A percentile compares a stretch with the other conserved stretches of the same genome.
These are phyloP conservation scores for Malus hybrid DNA, from an alignment of 331 rosid genomes.

Conservation along the genomic window DNA sequence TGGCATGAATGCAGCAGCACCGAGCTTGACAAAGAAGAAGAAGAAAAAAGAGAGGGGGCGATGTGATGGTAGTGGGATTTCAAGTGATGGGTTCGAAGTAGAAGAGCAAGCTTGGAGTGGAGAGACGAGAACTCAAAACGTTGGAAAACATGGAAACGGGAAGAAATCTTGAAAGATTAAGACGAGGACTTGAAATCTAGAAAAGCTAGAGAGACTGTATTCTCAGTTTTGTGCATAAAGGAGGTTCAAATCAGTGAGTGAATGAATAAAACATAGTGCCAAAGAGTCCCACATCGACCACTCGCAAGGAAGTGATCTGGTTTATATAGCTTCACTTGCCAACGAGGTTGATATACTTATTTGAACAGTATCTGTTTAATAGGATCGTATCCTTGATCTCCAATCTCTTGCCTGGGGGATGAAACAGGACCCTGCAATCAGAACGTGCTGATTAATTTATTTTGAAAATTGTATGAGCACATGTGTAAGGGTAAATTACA, in stretches of 20 bases:
- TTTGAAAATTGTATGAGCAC: no score
- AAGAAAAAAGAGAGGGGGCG: not conserved
- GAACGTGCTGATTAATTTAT: no score
- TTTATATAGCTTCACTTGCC: no score
- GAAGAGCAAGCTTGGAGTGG: slow-evolving; percentile 4
- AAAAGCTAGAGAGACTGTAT: no score
- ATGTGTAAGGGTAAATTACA: no score
- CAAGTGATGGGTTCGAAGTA: slow-evolving; percentile 46
- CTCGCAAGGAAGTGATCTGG: not conserved
- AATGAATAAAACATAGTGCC: no score
- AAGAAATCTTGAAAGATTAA: slow-evolving; percentile 15
- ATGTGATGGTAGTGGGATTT: slow-evolving; percentile 13
- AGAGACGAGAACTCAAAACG: slow-evolving; percentile 9
- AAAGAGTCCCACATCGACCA: not conserved
- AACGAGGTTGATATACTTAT: no score
- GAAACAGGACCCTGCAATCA: no score
- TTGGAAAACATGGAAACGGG: slow-evolving; percentile 21
- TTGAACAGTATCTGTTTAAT: no score
- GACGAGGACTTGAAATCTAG: not conserved
- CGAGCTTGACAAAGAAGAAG: not conserved
- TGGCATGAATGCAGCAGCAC: slow-evolving; percentile 21
- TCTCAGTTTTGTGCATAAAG: no score
- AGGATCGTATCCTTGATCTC: no score
- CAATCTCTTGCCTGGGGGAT: no score
- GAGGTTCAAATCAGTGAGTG: not conserved